Percentiles rank a stretch among this genome's conserved stretches.
Evolutionary conservation across 2,329 filamentous ascomycete genomes (phyloP).

Genomic region (Fusarium subglutinans): DNA sequence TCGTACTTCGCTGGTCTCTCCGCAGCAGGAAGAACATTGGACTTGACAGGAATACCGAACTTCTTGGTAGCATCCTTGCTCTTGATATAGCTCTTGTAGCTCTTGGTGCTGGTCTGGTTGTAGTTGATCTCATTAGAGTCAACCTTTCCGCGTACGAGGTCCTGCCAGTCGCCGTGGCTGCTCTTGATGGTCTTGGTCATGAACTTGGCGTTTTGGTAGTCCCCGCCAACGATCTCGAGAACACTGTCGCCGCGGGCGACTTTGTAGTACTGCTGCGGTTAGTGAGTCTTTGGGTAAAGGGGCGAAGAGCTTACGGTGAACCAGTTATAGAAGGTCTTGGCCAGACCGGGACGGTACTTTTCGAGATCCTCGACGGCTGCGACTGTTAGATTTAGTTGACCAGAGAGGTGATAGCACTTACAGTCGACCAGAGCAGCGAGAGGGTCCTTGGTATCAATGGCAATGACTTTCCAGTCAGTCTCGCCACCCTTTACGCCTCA

Average conservation of each 20-base stretch:
- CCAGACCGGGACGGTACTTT: conserved; percentile 50
- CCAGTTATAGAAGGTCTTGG: conserved; percentile 50
- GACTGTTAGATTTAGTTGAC: not conserved
- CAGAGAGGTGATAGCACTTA: conserved; percentile 17
- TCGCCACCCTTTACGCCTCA: conserved; percentile 39
- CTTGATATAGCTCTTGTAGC: conserved; percentile 46
- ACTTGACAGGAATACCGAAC: conserved; percentile 46
- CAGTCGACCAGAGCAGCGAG: conserved; percentile 48
- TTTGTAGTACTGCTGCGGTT: conserved; percentile 50
- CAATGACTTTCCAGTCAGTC: conserved; percentile 54
- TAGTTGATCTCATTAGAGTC: conserved; percentile 51
- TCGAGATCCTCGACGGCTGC: conserved; percentile 51
- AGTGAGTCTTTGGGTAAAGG: rapidly evolving
- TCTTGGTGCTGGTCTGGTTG: conserved; percentile 51
- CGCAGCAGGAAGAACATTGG: conserved; percentile 44
- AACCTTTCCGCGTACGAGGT: conserved; percentile 51
- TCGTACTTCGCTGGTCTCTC: conserved; percentile 47
- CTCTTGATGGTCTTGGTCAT: conserved; percentile 46
- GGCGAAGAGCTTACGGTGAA: conserved; percentile 45
- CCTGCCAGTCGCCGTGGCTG: conserved; percentile 52
- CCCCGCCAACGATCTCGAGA: conserved; percentile 49
- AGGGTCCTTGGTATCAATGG: conserved; percentile 51
- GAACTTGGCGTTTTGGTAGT: conserved; percentile 49
- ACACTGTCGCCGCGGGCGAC: conserved; percentile 49
- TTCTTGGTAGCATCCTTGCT: conserved; percentile 44